Base-by-base conservation (phyloP, 139 green algal genomes). In the Asterochloris erici region DNA sequence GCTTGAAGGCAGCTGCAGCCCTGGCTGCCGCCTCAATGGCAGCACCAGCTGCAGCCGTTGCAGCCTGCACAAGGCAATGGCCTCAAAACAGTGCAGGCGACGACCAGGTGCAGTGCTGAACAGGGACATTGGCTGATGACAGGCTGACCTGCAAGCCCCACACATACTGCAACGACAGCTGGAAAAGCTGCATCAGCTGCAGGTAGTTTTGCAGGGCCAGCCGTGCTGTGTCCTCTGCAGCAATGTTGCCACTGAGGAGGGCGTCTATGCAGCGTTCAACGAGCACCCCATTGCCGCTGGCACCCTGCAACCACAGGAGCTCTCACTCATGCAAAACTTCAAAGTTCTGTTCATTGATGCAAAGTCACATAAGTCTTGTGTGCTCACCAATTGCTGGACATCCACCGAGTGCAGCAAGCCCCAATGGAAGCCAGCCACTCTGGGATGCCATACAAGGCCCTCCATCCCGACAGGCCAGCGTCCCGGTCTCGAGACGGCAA, bases 161-260 rank as follows among this genome's bases (percentile, higher is more conserved):
- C 54, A 28, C 69, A 27, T 82, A 82, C 16, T 82, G n/a, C 19
- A 82, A 13, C 24, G 78, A 38, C 15, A 82, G 26, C 78, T 82
- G 78, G 26, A 82, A 54, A 0, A 66, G 78, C 63, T 74, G 78
- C 28, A 74, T 21, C 16, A 74, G 16, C 66, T 73, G 62, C 27
- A 82, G 15, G 28, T 82, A 82, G 63, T 74, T 73, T 11, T 82
- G 63, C 10, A 63, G 27, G 78, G 61, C 60, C 17, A 82, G 26
- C 61, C 76, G 68, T 61, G 23, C 68, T 60, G 76, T 61, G 76
- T 82, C 78, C 12, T 62, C 27, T 63, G 27, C 27, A 73, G 78
- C 63, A 24, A 75, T 29, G 26, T 74, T 26, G 24, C 63, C 24
- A 26, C 61, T 24, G 14, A 82, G 63, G 10, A 82, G 28, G 17